Base-by-base conservation (phyloP, 179 eudicot species). In the Amaranthus tricolor region DNA sequence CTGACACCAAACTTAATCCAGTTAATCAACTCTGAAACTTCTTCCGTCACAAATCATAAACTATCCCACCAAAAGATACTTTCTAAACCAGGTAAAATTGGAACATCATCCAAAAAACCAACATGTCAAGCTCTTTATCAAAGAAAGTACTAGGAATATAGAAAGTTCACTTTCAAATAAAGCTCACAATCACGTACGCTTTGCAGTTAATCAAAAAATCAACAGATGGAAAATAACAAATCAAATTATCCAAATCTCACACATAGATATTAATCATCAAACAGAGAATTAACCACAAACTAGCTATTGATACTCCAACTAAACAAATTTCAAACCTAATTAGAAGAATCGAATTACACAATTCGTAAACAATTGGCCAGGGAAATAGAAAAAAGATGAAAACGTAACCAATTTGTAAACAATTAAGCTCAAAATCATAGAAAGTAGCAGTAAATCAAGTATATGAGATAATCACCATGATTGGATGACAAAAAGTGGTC, bases 401-500 rank as follows among this genome's bases (percentile, higher is more conserved):
- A 17, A 62, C 12, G 5, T 31, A 62, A 45, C 6, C 54, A 48
- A 10, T 48, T 40, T 47, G 6, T 17, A 6, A 7, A 66, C 4
- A 48, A 49, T 66, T 47, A 55, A 43, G 3, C 7, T 24, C 64
- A 50, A 11, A 49, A 71, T 7, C 12, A 56, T 10, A 24, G 19
- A 31, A 40, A 52, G 2, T 9, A 21, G 48, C 50, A 9, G 6
- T 0, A 58, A 47, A 51, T 17, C 40, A 51, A 45, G 43, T 5
- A 44, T 21, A 6, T 40, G 9, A 21, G 40, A 13, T 50, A 56
- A 73, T 9, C 72, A 91, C 97, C 87, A 91, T 16, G 47, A 91
- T 87, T 68, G 98, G 98, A 85, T 94, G 97, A 64, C 88, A 88
- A 72, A 85, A 92, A 17, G 70, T 85, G 61, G 88, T 73, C 11